Base-by-base conservation (phyloP, 306 rosid genomes). In the Corylus avellana region DNA sequence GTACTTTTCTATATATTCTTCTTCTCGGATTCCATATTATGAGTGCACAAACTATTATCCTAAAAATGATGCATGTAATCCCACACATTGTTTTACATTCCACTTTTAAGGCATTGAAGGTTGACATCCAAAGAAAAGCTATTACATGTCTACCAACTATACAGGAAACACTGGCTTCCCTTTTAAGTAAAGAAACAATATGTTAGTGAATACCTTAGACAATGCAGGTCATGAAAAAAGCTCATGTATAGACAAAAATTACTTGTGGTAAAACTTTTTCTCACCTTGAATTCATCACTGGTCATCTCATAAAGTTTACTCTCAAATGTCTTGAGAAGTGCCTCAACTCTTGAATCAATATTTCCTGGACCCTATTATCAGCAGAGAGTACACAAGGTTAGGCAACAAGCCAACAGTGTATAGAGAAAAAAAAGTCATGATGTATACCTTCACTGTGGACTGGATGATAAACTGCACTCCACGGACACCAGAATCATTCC, bases 401-500 rank as follows among this genome's bases (percentile, higher is more conserved):
- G 75, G 58, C 69, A 73, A 74, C 37, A 6, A 77, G 46, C 74
- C 73, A 57, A 79, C 37, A 27, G 35, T 22, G 32, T 27, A 69
- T 14, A 75, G 22, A 62, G 18, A 53, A 67, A 12, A 80, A 35
- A 80, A 35, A 18, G 70, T 22, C 46, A 58, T 48, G 85, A 42
- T 76, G 58, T 59, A 75, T 91, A 92, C 98, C 98, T 92, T 92
- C 8, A 73, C 92, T 0, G 98, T 87, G 75, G 98, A 95, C 78
- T 95, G 98, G 81, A 95, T 87, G 54, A 92, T 82, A 83, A 95
- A 86, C 85, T 89, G 99, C 12, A 91, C 70, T 66, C 99, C 99
- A 37, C 85, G 92, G 46, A 95, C 84, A 57, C 99, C 99, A 57
- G 66, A 80, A 83, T 95, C 93, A 84, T 90, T 89, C 90, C 98